Percentiles rank a stretch among this genome's conserved stretches.
Evolutionary conservation across 306 rosid species (phyloP).

Genomic region (Sechiopsis laciniata): DNA sequence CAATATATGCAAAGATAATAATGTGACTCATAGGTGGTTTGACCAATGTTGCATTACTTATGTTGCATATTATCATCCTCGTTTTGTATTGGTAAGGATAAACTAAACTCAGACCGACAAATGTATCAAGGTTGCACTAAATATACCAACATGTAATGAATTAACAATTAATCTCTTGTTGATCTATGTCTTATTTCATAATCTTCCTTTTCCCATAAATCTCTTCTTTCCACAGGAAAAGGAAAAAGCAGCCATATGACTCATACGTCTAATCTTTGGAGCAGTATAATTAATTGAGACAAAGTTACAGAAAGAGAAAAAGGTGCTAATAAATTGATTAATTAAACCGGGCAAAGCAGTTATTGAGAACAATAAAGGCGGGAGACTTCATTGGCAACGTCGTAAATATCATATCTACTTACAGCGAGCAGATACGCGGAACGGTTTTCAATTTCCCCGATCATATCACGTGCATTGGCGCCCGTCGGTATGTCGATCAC

Average conservation of each 20-base stretch:
- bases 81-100: no score
- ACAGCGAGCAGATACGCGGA: conserved; percentile 75
- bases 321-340: neutral
- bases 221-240: neutral
- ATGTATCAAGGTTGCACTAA: neutral
- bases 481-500: conserved; percentile 39
- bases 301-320: neutral
- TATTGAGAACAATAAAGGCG: neutral
- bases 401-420: conserved; percentile 27
- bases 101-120: no score
- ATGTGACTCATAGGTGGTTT: no score
- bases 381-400: neutral
- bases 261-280: neutral
- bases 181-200: neutral
- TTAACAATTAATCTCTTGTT: neutral
- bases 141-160: no score
- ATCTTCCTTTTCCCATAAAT: neutral
- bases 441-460: conserved; percentile 95
- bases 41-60: no score
- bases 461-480: conserved; percentile 76
- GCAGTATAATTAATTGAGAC: neutral
- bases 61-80: no score
- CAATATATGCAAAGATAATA: no score
- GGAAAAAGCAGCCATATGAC: neutral
- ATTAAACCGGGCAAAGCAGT: neutral